Percentiles rank a stretch among this genome's conserved stretches.
These are phyloP conservation scores for Termitomyces sp. DNA, from an alignment of 768 basidiomycete species.

Conservation along the genomic window DNA sequence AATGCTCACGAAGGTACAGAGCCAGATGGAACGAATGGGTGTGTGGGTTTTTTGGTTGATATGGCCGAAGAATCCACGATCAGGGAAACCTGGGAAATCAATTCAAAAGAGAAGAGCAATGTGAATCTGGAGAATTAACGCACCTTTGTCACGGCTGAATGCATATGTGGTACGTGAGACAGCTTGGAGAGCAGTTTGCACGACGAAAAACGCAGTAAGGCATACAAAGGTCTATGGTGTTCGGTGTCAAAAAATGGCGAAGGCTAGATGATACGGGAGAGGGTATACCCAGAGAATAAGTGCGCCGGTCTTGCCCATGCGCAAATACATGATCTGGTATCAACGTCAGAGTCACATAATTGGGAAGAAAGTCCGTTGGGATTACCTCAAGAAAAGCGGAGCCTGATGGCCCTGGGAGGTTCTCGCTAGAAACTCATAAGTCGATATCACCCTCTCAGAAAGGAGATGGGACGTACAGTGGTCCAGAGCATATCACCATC, in stretches of 20 bases:
- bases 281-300: slow-evolving; percentile 69
- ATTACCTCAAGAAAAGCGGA: slow-evolving; percentile 67
- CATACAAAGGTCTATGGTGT: slow-evolving; percentile 62
- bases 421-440: slow-evolving; percentile 34
- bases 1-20: slow-evolving; percentile 62
- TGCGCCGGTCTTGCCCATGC: slow-evolving; percentile 74
- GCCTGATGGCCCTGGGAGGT: slow-evolving; percentile 66
- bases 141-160: slow-evolving; percentile 77
- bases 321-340: slow-evolving; percentile 64
- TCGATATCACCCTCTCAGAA: not conserved
- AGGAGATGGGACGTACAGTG: slow-evolving; percentile 42
- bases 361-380: not conserved
- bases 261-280: not conserved
- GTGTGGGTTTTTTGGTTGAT: slow-evolving; percentile 62
- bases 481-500: slow-evolving; percentile 78
- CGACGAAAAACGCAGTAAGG: slow-evolving; percentile 84
- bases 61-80: slow-evolving; percentile 72
- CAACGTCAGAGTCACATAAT: not conserved
- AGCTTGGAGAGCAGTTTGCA: slow-evolving; percentile 78
- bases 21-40: slow-evolving; percentile 76
- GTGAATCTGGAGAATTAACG: not conserved
- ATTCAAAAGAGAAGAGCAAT: not conserved
- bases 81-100: slow-evolving; percentile 54
- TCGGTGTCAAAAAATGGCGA: not conserved
- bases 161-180: slow-evolving; percentile 81